Evolutionary conservation across 2,329 filamentous ascomycete species (phyloP), one percentile per base, ranked within the genome.

Genomic region (Dactylellina sp.): DNA sequence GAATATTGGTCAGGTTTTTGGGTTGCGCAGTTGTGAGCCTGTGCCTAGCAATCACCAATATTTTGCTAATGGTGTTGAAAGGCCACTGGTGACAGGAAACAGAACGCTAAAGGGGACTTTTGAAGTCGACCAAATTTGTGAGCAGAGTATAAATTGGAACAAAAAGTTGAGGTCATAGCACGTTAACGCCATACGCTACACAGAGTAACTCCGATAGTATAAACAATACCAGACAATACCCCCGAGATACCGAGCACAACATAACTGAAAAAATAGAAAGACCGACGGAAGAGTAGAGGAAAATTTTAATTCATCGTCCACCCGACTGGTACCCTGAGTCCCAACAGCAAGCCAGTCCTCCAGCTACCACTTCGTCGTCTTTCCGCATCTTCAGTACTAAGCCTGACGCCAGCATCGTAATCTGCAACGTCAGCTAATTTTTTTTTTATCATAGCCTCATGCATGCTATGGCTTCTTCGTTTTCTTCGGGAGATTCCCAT

Each of bases 261-360:
- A 9, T 9, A 32, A 32, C 9, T 32, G 28, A 32, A 9, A 4
- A 5, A 32, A 32, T 9, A 4, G 1, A 16, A 42, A n/a, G 18
- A 16, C 7, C 56, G 40, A 59, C 24, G 9, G 39, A 37, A 42
- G 7, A 4, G 50, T 32, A 9, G 12, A 37, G 20, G 12, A 9
- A 7, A 25, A 18, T 44, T n/a, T n/a, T 47, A 72, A 20, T 60
- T 71, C 68, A 72, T 72, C 22, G 68, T 72, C 68, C 68, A 72
- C 4, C 68, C 52, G 35, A 72, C 53, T 0, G 68, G 68, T 1
- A 72, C 24, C n/a, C 68, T 52, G 12, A 72, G 18, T 11, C 68
- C 53, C 20, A 72, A 49, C 1, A 72, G 35, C 35, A 72, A 14
- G 0, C 60, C 53, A 0, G 68, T 72, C 46, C 39, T 63, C 68